phyloP scores from a whole-genome alignment of 192 early-diverging fungal species.

The Coemansia sp. region DNA sequence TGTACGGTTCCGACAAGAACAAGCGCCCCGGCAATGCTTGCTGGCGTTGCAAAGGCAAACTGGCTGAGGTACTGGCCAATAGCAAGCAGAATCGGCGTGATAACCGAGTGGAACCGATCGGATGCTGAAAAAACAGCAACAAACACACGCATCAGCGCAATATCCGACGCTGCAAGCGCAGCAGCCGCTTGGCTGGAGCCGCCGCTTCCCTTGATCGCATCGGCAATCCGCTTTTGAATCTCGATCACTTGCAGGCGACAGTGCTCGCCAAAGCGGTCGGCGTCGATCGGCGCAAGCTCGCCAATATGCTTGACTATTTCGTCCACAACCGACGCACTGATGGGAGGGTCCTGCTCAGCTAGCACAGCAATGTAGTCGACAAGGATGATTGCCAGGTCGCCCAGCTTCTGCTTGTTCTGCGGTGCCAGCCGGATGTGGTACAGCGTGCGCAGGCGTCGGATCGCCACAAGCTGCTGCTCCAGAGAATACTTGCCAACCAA shows the following conservation, averaged over 20 bases:
- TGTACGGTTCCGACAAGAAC: conserved; percentile 77
- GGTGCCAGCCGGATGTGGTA: conserved; percentile 82
- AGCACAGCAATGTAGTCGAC: conserved; percentile 72
- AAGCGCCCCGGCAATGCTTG: conserved; percentile 73
- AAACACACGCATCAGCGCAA: conserved; percentile 71
- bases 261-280: conserved; percentile 61
- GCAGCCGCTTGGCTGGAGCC: no score
- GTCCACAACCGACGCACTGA: conserved; percentile 57
- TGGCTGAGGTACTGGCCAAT: conserved; percentile 78
- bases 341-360: conserved; percentile 60
- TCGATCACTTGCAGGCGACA: conserved; percentile 59
- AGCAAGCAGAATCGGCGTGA: conserved; percentile 83
- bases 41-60: conserved; percentile 58
- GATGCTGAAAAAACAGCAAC: conserved; percentile 88
- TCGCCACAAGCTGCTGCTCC: conserved; percentile 72
- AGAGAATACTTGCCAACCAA: conserved; percentile 65
- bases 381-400: conserved; percentile 66
- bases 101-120: conserved; percentile 84
- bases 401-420: conserved; percentile 79
- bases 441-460: conserved; percentile 80
- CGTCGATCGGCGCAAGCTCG: conserved; percentile 64
- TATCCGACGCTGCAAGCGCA: conserved; percentile 56
- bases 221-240: conserved; percentile 57
- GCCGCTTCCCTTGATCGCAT: conserved; percentile 14
- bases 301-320: conserved; percentile 64